These are phyloP conservation scores for Strobilomyces echinocephalus DNA, from an alignment of 768 basidiomycete species.

Conservation along the genomic window DNA sequence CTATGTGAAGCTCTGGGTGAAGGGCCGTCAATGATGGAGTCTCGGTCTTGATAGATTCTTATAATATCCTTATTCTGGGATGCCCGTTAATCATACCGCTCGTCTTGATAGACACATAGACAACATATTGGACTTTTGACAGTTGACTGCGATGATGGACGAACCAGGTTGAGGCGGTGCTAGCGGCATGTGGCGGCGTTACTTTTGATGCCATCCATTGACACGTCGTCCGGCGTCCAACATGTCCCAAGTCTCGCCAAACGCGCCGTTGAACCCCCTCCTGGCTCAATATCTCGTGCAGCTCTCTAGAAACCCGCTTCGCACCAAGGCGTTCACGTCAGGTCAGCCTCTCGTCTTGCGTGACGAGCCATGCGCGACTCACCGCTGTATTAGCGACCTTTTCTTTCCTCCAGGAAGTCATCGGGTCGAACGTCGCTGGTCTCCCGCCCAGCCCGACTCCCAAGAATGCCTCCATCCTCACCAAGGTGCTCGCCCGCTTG, in stretches of 20 bases:
- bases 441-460: conserved; percentile 46
- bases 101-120: neutral
- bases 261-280: conserved; percentile 39
- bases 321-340: conserved; percentile 77
- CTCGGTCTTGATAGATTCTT: conserved; percentile 1
- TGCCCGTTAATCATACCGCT: conserved; percentile 14
- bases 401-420: conserved; percentile 75
- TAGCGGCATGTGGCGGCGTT: too few relatives aligned
- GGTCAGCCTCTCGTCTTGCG: conserved; percentile 35
- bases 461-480: conserved; percentile 50
- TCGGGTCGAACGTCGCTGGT: conserved; percentile 68
- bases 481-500: conserved; percentile 48
- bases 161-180: neutral
- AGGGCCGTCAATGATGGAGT: conserved; percentile 31
- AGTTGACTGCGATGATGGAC: neutral
- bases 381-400: conserved; percentile 36
- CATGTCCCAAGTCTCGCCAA: conserved; percentile 34
- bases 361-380: neutral
- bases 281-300: conserved; percentile 67
- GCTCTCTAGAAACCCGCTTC: conserved; percentile 63
- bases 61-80: conserved; percentile 19
- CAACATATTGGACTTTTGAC: neutral
- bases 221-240: neutral
- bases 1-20: conserved; percentile 87
- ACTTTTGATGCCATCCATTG: too few relatives aligned